Conservation (phyloP, 306 rosid genomes). For the Elaeagnus macrophylla region DNA sequence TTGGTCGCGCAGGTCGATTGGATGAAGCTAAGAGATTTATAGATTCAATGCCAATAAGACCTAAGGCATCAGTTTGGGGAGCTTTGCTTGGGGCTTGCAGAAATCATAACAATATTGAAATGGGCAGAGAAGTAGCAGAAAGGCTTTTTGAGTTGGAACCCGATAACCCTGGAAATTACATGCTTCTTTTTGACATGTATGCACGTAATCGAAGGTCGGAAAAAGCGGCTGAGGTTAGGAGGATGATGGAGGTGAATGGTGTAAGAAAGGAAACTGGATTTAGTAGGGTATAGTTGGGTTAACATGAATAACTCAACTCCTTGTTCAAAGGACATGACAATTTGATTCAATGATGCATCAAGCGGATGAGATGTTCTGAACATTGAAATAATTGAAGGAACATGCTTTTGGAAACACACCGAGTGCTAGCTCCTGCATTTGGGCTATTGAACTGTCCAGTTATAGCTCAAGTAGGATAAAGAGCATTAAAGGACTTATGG, state of each 20-base stretch:
- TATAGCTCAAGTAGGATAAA: conserved; percentile 44
- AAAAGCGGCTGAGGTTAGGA: conserved; percentile 45
- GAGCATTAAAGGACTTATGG: conserved; percentile 50
- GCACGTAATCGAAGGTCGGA: conserved; percentile 37
- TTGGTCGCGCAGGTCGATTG: conserved; percentile 51
- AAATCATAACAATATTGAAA: conserved; percentile 38
- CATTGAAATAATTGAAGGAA: conserved; percentile 5
- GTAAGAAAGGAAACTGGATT: conserved; percentile 51
- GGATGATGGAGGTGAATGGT: conserved; percentile 40
- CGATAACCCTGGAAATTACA: conserved; percentile 50
- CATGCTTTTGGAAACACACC: conserved; percentile 40
- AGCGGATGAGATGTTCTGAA: conserved; percentile 37
- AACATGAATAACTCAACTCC: conserved; percentile 39
- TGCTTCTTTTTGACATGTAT: conserved; percentile 43
- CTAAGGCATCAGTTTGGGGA: conserved; percentile 52
- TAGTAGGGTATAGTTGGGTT: conserved; percentile 32
- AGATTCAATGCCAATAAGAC: conserved; percentile 45
- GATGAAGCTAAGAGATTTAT: conserved; percentile 43
- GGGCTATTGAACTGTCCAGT: conserved; percentile 47
- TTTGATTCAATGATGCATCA: conserved; percentile 44
- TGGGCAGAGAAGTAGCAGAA: conserved; percentile 49
- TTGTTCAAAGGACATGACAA: conserved; percentile 45
- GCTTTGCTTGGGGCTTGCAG: conserved; percentile 59
- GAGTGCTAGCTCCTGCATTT: conserved; percentile 51
- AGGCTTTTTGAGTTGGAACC: conserved; percentile 58